Evolutionary conservation across 2,329 filamentous ascomycete genomes (phyloP).

Genomic region (Cladobotryum protrusum): DNA sequence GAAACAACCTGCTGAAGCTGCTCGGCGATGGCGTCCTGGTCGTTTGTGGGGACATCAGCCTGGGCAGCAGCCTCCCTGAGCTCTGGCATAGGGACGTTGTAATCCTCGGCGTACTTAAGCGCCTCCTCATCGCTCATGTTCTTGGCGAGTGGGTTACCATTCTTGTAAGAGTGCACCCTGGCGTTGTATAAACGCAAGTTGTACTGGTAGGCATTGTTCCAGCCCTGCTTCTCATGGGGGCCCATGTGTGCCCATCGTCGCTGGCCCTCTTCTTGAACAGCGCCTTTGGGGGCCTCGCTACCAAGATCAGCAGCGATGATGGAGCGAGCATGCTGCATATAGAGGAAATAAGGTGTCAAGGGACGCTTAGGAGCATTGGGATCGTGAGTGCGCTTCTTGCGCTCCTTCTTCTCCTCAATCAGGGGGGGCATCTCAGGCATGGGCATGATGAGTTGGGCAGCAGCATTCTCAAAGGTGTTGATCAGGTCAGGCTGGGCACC

Average conservation of each 20-base stretch:
- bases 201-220: conserved; percentile 63
- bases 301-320: conserved; percentile 77
- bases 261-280: conserved; percentile 82
- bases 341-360: conserved; percentile 90
- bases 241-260: conserved; percentile 77
- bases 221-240: conserved; percentile 63
- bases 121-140: conserved; percentile 57
- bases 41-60: conserved; percentile 30
- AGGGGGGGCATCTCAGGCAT: conserved; percentile 35
- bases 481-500: conserved; percentile 38
- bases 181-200: conserved; percentile 61
- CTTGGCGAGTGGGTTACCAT: conserved; percentile 51
- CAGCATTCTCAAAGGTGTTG: conserved; percentile 48
- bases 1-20: conserved; percentile 44
- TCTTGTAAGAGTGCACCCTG: conserved; percentile 59
- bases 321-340: conserved; percentile 79
- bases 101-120: conserved; percentile 53
- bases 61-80: conserved; percentile 36
- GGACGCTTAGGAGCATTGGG: conserved; percentile 94
- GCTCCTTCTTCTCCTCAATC: conserved; percentile 73
- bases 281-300: conserved; percentile 70
- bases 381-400: conserved; percentile 80
- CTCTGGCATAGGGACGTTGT: conserved; percentile 48
- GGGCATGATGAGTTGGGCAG: conserved; percentile 40
- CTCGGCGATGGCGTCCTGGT: conserved; percentile 53